Evolutionary conservation across 2,329 filamentous ascomycete species (phyloP).

Genomic region (Penicillium hesseltinei): DNA sequence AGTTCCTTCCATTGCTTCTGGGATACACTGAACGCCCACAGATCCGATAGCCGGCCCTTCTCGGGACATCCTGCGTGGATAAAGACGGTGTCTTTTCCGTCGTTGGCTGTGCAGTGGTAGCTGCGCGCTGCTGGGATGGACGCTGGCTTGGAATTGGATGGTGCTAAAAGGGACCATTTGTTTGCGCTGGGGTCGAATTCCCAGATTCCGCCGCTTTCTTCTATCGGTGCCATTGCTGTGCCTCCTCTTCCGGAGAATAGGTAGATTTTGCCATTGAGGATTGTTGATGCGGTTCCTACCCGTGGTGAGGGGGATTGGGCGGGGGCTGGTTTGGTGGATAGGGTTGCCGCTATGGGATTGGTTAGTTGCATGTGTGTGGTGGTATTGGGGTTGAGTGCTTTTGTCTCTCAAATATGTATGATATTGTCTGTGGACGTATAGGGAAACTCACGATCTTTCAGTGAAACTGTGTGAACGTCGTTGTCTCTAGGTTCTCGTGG

Average conservation of each 20-base stretch:
- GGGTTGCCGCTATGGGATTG: not conserved
- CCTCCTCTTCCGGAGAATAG: slow-evolving; percentile 78
- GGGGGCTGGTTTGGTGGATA: not conserved
- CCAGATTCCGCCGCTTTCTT: slow-evolving; percentile 75
- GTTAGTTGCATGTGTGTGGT: not conserved
- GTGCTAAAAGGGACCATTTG: slow-evolving; percentile 65
- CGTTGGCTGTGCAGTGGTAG: slow-evolving; percentile 63
- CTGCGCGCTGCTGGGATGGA: slow-evolving; percentile 64
- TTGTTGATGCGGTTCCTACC: slow-evolving; percentile 69
- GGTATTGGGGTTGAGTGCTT: not conserved
- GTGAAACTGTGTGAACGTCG: slow-evolving; percentile 63
- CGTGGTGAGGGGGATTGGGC: slow-evolving; percentile 59
- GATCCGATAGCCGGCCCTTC: slow-evolving; percentile 62
- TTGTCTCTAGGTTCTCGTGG: slow-evolving; percentile 69
- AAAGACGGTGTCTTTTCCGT: slow-evolving; percentile 67
- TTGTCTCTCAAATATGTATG: not conserved
- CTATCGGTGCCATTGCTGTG: slow-evolving; percentile 64
- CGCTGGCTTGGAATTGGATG: slow-evolving; percentile 45
- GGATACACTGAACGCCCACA: slow-evolving; percentile 74
- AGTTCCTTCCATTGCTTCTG: slow-evolving; percentile 66
- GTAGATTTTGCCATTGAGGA: slow-evolving; percentile 70
- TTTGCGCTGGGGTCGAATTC: slow-evolving; percentile 65
- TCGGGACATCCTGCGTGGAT: slow-evolving; percentile 73
- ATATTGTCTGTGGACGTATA: not conserved
- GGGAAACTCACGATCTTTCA: slow-evolving; percentile 36